phyloP scores from a whole-genome alignment of 148 eudicot species.

The Simmondsia chinensis region DNA sequence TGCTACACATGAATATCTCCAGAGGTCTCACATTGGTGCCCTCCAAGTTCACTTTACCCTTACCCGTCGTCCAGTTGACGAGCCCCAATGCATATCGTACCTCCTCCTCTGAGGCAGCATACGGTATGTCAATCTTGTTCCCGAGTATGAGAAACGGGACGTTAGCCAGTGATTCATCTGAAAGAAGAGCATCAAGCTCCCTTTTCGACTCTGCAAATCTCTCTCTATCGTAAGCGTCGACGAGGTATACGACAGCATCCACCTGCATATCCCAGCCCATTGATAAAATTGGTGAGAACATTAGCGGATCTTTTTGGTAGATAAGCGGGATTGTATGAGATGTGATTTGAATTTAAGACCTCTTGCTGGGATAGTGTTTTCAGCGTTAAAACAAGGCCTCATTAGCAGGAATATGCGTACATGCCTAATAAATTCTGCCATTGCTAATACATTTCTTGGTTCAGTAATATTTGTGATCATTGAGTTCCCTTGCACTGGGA shows the following conservation, averaged over 20 bases:
- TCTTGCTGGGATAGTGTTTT: too few relatives aligned
- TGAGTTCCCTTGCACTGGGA: too few relatives aligned
- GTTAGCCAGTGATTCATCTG: constrained; percentile 23
- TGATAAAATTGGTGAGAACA: too few relatives aligned
- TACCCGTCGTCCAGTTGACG: constrained; percentile 32
- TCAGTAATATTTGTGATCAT: too few relatives aligned
- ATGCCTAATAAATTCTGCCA: too few relatives aligned
- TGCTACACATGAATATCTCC: constrained; percentile 47
- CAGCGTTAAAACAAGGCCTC: too few relatives aligned
- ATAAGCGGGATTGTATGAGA: too few relatives aligned
- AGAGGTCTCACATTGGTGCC: constrained; percentile 27
- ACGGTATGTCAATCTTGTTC: constrained; percentile 44
- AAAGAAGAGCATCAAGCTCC: constrained; percentile 34
- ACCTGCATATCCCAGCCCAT: constrained; percentile 11
- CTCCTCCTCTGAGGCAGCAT: constrained; percentile 43
- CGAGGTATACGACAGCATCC: constrained; percentile 39
- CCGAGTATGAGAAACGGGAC: constrained; percentile 39
- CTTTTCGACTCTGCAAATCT: constrained; percentile 35
- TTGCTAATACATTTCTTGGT: too few relatives aligned
- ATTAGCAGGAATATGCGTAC: too few relatives aligned
- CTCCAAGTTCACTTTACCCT: constrained; percentile 27
- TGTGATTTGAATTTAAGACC: too few relatives aligned
- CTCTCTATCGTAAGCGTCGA: constrained; percentile 40
- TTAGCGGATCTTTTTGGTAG: too few relatives aligned
- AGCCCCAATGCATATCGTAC: constrained; percentile 22